These are phyloP conservation scores for Paspalum vaginatum DNA, from an alignment of 176 grass and related monocot genomes.

Conservation along the genomic window DNA sequence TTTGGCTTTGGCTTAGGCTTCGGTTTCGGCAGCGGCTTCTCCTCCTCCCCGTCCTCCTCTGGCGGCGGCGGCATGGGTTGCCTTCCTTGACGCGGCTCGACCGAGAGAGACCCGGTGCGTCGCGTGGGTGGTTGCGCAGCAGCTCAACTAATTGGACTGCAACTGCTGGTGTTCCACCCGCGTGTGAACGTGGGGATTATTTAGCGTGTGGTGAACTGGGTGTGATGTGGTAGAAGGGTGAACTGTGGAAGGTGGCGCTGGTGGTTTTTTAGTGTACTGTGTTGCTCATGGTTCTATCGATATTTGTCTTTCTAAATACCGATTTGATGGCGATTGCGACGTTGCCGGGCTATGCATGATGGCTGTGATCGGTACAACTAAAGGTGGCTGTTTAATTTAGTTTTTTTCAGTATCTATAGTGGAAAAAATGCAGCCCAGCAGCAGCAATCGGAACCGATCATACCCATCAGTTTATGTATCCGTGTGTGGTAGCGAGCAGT, in stretches of 20 bases:
- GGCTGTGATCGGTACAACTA: too few species aligned
- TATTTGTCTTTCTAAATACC: neutral
- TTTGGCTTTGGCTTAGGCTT: neutral
- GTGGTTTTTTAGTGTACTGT: neutral
- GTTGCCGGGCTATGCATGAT: neutral
- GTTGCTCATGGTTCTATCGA: neutral
- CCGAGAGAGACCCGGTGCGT: slow-evolving; percentile 13
- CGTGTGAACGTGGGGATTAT: neutral
- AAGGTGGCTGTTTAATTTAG: too few species aligned
- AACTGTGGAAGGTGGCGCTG: slow-evolving; percentile 3
- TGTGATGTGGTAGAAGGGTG: slow-evolving; percentile 21
- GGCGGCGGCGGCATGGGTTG: slow-evolving; percentile 34
- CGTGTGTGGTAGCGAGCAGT: neutral
- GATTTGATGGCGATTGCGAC: neutral
- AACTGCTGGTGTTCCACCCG: neutral
- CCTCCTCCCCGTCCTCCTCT: slow-evolving; percentile 8
- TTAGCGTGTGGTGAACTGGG: neutral
- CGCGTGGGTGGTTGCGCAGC: neutral
- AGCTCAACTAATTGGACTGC: neutral
- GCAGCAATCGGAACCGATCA: too few species aligned
- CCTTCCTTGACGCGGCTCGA: slow-evolving; percentile 8
- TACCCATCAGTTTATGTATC: too few species aligned
- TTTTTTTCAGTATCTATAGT: too few species aligned
- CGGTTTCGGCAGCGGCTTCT: slow-evolving; percentile 20
- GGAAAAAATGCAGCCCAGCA: too few species aligned